Evolutionary conservation across 2,329 filamentous ascomycete species (phyloP).

Genomic region (Orbilia javanica): DNA sequence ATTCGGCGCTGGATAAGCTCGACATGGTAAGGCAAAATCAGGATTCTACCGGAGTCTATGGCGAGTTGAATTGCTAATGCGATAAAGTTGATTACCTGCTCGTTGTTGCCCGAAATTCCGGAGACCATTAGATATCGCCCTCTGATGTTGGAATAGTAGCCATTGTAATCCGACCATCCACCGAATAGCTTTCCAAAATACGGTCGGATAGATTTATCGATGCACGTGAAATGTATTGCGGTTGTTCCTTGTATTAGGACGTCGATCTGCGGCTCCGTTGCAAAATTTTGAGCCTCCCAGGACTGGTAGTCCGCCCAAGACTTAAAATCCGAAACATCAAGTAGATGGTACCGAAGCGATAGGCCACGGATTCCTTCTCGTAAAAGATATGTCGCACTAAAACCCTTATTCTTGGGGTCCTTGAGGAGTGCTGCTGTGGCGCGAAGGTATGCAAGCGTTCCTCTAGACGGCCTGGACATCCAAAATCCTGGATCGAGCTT

Average conservation of each 20-base stretch:
- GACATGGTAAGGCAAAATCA: constrained; percentile 49
- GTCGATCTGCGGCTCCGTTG: constrained; percentile 53
- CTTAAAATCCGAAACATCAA: constrained; percentile 43
- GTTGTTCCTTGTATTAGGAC: constrained; percentile 39
- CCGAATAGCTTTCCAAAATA: constrained; percentile 54
- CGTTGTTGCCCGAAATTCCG: constrained; percentile 36
- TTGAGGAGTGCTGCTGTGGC: constrained; percentile 11
- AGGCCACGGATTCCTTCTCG: constrained; percentile 46
- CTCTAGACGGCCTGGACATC: constrained; percentile 38
- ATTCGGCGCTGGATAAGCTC: constrained; percentile 45
- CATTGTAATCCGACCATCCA: constrained; percentile 56
- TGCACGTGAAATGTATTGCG: constrained; percentile 50
- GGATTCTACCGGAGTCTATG: constrained; percentile 34
- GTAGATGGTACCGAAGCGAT: constrained; percentile 29
- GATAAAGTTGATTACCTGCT: constrained; percentile 46
- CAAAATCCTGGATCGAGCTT: constrained; percentile 54
- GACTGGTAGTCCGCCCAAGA: constrained; percentile 51
- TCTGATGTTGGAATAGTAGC: constrained; percentile 51
- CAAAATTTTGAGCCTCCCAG: constrained; percentile 50
- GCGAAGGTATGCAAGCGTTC: constrained; percentile 29
- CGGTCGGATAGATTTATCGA: constrained; percentile 40
- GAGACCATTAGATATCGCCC: constrained; percentile 39
- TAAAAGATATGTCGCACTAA: constrained; percentile 38
- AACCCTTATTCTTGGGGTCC: constrained; percentile 31
- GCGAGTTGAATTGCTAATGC: constrained; percentile 43